These are phyloP conservation scores for Trichothecium sympodiale DNA, from an alignment of 2,329 filamentous ascomycete species.

Conservation along the genomic window DNA sequence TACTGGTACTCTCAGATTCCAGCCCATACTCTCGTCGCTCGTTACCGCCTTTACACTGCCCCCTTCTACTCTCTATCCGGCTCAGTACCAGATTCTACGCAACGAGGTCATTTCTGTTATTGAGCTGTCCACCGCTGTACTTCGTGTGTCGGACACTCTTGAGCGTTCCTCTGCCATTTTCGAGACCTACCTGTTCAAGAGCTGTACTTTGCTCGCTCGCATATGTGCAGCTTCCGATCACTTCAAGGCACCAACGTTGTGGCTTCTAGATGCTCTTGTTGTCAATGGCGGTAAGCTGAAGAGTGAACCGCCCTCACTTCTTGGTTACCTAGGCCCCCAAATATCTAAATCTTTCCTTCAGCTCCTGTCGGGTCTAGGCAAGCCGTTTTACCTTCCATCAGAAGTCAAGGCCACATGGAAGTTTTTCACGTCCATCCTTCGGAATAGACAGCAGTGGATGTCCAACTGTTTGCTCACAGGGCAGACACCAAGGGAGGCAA, in stretches of 20 bases:
- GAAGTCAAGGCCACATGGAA: slow-evolving; percentile 68
- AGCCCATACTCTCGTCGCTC: slow-evolving; percentile 64
- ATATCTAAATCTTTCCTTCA: slow-evolving; percentile 77
- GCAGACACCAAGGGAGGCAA: slow-evolving; percentile 66
- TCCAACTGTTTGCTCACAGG: slow-evolving; percentile 87
- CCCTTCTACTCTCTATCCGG: slow-evolving; percentile 47
- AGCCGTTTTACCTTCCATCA: slow-evolving; percentile 54
- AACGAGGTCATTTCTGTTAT: slow-evolving; percentile 55
- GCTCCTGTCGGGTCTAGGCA: slow-evolving; percentile 65
- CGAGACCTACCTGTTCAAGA: slow-evolving; percentile 72
- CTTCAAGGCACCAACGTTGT: slow-evolving; percentile 55
- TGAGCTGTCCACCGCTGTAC: slow-evolving; percentile 53
- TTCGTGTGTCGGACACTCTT: slow-evolving; percentile 58
- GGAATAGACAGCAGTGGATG: slow-evolving; percentile 91
- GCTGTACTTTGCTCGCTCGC: slow-evolving; percentile 63
- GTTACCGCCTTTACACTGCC: slow-evolving; percentile 33
- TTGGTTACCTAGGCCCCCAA: slow-evolving; percentile 76
- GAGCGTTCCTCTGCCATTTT: slow-evolving; percentile 53
- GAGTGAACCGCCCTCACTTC: slow-evolving; percentile 82
- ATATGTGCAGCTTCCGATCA: slow-evolving; percentile 59
- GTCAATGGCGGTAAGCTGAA: slow-evolving; percentile 53
- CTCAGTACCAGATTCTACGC: slow-evolving; percentile 41
- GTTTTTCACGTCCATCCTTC: slow-evolving; percentile 75
- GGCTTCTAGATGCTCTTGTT: slow-evolving; percentile 63
- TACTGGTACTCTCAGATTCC: slow-evolving; percentile 60